A percentile compares a stretch with the other conserved stretches of the same genome.
phyloP scores from a whole-genome alignment of 805 yeast genomes.

The Yarrowia deformans region DNA sequence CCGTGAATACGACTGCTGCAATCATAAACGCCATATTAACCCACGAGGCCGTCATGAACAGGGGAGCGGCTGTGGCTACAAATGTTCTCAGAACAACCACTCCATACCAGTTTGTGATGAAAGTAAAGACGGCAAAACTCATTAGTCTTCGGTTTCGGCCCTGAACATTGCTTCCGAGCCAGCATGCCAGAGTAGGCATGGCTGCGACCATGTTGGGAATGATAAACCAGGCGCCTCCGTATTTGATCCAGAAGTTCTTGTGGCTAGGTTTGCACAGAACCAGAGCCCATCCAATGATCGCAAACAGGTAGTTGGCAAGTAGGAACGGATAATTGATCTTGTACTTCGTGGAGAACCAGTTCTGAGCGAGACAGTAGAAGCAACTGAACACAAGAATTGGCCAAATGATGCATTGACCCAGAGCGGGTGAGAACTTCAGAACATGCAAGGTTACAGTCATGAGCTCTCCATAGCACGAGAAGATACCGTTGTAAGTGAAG shows the following conservation, averaged over 20 bases:
- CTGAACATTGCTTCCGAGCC: slow-evolving; percentile 4
- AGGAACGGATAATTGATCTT: neutral
- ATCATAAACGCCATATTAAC: slow-evolving; percentile 20
- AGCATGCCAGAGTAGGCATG: neutral
- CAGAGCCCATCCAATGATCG: slow-evolving; percentile 11
- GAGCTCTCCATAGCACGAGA: slow-evolving; percentile 2
- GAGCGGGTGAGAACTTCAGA: slow-evolving; percentile 17
- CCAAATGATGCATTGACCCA: slow-evolving; percentile 7
- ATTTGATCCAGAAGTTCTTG: neutral
- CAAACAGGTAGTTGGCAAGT: neutral
- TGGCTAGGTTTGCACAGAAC: slow-evolving; percentile 1
- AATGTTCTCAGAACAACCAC: slow-evolving; percentile 9
- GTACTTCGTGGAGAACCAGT: neutral
- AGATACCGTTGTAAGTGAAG: slow-evolving; percentile 6
- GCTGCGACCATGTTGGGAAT: slow-evolving; percentile 5
- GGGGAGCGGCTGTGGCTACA: neutral
- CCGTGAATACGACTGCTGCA: neutral
- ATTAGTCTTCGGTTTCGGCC: neutral
- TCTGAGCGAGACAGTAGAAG: neutral
- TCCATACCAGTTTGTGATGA: slow-evolving; percentile 11
- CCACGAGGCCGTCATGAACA: neutral
- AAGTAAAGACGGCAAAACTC: slow-evolving; percentile 12
- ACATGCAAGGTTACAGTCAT: slow-evolving; percentile 13
- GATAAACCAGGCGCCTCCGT: slow-evolving; percentile 17
- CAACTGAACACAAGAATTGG: slow-evolving; percentile 5